Conservation (phyloP, 305 asterid genomes). For the Rubia peregrina region DNA sequence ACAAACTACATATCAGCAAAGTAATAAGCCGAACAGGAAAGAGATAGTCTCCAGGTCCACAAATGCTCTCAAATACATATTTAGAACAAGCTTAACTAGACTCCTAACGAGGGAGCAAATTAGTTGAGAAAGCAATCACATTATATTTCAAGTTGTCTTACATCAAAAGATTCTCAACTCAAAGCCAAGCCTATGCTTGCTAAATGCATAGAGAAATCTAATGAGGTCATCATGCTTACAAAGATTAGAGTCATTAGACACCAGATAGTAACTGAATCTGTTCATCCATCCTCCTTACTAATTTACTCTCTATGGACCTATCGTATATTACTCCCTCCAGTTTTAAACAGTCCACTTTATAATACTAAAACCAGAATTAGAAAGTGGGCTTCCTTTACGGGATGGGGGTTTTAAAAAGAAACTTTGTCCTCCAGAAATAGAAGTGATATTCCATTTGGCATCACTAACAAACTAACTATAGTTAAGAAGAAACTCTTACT, state of each 20-base stretch:
- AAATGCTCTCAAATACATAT: neutral
- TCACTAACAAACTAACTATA: conserved; percentile 4
- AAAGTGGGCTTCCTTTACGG: neutral
- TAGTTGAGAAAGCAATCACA: neutral
- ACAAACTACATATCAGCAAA: neutral
- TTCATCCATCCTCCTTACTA: neutral
- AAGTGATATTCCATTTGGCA: neutral
- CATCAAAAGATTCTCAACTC: neutral
- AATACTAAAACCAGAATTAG: neutral
- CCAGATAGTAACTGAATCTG: neutral
- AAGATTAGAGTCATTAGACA: neutral
- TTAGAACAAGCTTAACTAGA: neutral
- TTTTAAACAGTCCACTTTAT: neutral
- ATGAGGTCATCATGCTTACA: neutral
- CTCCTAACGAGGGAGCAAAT: neutral
- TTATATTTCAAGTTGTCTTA: neutral
- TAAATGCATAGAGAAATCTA: neutral
- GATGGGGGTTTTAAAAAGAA: neutral
- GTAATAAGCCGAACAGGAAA: neutral
- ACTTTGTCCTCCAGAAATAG: neutral
- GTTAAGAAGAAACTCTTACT: neutral
- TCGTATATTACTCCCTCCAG: neutral
- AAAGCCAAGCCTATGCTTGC: neutral
- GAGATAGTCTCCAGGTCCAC: neutral
- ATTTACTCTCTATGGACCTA: neutral